phyloP scores from a whole-genome alignment of 768 basidiomycete genomes.

The Mycena sanguinolenta region DNA sequence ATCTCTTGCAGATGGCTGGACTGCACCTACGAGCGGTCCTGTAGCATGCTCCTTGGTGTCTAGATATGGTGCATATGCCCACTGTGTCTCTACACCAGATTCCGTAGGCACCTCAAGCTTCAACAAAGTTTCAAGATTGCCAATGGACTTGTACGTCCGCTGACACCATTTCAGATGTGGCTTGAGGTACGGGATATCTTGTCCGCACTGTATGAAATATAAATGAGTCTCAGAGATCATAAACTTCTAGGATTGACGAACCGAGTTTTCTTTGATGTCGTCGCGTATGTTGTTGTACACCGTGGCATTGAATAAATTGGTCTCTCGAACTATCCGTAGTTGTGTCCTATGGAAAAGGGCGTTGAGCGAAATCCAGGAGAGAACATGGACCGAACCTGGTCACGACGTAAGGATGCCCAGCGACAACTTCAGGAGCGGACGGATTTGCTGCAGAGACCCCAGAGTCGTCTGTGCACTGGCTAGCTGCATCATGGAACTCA shows the following conservation, averaged over 20 bases:
- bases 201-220: conserved; percentile 41
- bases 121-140: conserved; percentile 48
- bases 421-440: conserved; percentile 19
- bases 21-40: conserved; percentile 47
- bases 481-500: conserved; percentile 47
- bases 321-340: conserved; percentile 50
- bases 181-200: conserved; percentile 32
- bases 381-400: conserved; percentile 44
- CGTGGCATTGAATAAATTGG: conserved; percentile 43
- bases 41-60: conserved; percentile 36
- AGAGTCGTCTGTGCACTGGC: conserved; percentile 35
- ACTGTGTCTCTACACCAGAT: conserved; percentile 38
- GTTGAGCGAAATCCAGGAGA: neutral
- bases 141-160: conserved; percentile 42
- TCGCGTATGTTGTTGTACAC: conserved; percentile 46
- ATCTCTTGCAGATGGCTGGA: neutral
- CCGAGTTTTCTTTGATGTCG: conserved; percentile 39
- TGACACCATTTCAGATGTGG: conserved; percentile 38
- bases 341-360: conserved; percentile 47
- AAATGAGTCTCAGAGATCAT: neutral
- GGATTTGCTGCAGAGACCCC: neutral
- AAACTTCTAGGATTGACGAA: conserved; percentile 9
- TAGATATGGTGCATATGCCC: conserved; percentile 51
- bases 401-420: conserved; percentile 52
- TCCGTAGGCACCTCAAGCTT: conserved; percentile 39